Percentiles rank a stretch among this genome's conserved stretches.
Conservation (phyloP, 495 filamentous ascomycete species). For the Neurospora discreta region DNA sequence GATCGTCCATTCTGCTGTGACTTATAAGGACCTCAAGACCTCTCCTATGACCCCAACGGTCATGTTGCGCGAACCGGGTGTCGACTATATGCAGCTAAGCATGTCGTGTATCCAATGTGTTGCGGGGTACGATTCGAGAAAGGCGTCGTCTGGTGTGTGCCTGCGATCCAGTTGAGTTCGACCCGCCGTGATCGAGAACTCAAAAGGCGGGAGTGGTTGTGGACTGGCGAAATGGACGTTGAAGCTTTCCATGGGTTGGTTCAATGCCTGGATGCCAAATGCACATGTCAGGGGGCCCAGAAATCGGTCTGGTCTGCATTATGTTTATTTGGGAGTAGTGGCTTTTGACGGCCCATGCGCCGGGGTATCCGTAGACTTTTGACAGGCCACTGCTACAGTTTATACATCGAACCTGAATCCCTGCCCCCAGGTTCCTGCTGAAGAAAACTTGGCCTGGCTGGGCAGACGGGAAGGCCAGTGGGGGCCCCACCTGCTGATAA, state of each 20-base stretch:
- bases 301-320: neutral
- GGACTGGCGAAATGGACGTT: neutral
- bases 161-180: neutral
- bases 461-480: neutral
- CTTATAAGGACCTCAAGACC: neutral
- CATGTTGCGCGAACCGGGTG: conserved; percentile 14
- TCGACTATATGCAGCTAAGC: conserved; percentile 3
- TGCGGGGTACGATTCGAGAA: neutral
- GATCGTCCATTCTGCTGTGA: conserved; percentile 41
- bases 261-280: neutral
- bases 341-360: neutral
- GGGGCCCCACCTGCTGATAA: conserved; percentile 19
- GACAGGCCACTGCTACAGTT: neutral
- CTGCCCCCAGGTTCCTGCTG: neutral
- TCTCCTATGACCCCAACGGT: conserved; percentile 8
- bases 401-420: neutral
- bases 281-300: neutral
- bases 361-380: neutral
- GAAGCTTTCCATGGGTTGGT: neutral
- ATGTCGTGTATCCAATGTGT: conserved; percentile 1
- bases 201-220: neutral
- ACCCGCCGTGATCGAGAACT: neutral
- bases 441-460: neutral
- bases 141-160: neutral
- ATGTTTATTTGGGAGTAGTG: neutral